Conservation (phyloP, 2,329 filamentous ascomycete species). For the Fusarium chaquense region DNA sequence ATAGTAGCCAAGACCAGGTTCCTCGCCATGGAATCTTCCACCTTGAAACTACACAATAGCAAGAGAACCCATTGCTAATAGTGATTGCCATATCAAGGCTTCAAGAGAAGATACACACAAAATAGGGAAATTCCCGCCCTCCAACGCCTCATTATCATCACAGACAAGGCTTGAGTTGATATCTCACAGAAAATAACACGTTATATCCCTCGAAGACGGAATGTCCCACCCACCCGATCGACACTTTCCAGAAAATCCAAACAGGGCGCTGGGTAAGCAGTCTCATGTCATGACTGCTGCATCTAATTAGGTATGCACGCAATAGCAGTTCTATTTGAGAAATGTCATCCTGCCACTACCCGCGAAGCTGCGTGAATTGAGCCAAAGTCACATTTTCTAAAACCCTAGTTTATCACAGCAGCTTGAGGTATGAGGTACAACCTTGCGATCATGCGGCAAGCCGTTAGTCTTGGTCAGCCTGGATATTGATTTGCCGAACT, state of each 20-base stretch:
- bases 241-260: constrained; percentile 18
- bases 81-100: background rate
- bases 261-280: constrained; percentile 1
- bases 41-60: background rate
- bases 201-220: constrained; percentile 10
- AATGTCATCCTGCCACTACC: constrained; percentile 20
- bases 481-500: constrained; percentile 31
- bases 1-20: constrained; percentile 2
- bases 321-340: constrained; percentile 22
- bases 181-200: constrained; percentile 5
- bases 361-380: constrained; percentile 32
- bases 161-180: constrained; percentile 27
- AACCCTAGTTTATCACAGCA: constrained; percentile 15
- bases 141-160: background rate
- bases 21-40: background rate
- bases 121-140: background rate
- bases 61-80: background rate
- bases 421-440: constrained; percentile 21
- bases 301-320: constrained; percentile 30
- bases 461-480: constrained; percentile 34
- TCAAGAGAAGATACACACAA: background rate
- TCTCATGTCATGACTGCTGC: constrained; percentile 28
- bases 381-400: constrained; percentile 17
- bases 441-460: constrained; percentile 43
- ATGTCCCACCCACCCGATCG: constrained; percentile 18